Evolutionary conservation across 208 protist genomes (phyloP), one percentile per base, ranked within the genome.

Genomic region (Crithidia brevicula): DNA sequence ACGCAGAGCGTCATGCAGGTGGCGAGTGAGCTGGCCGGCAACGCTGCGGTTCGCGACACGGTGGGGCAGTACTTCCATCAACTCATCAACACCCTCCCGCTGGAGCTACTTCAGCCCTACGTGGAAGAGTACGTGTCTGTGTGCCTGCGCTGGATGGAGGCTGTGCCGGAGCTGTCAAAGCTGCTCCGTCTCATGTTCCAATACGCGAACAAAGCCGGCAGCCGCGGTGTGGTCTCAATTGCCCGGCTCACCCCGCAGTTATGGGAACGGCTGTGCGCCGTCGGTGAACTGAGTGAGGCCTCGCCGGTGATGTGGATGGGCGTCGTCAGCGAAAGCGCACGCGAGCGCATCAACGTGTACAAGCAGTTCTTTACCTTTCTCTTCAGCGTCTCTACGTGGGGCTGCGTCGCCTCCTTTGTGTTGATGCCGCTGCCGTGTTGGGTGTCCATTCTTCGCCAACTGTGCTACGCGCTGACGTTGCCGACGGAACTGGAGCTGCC

Each of bases 101-200:
- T 82, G 59, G 74, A 81, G 13, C 38, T 68, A 33, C 70, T 92
- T 22, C 68, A 69, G 27, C 57, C 67, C 20, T 77, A 82, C 64
- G 67, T 81, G 30, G 64, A 82, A 36, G 28, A 27, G 11, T 94
- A 92, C 54, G 69, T 88, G 6, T 56, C 58, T 38, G 70, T 73
- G 28, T 84, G 68, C 45, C 73, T 94, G 30, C 28, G 34, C 5
- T 85, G 77, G 67, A 93, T 93, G 79, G 78, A 82, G 53, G 64
- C 84, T 3, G 53, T 85, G 1, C 67, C 72, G 18, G 85, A 94
- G 72, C 69, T 94, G 20, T 76, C 67, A 28, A 79, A 77, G 67
- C 54, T 94, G 49, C 73, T 94, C 30, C 83, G 88, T n/a, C 60
- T 91, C 7, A 72, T 91, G 65, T 78, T 78, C 40, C 85, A 91